Base-by-base conservation (phyloP, 495 filamentous ascomycete species). In the Aspergillus baeticus region DNA sequence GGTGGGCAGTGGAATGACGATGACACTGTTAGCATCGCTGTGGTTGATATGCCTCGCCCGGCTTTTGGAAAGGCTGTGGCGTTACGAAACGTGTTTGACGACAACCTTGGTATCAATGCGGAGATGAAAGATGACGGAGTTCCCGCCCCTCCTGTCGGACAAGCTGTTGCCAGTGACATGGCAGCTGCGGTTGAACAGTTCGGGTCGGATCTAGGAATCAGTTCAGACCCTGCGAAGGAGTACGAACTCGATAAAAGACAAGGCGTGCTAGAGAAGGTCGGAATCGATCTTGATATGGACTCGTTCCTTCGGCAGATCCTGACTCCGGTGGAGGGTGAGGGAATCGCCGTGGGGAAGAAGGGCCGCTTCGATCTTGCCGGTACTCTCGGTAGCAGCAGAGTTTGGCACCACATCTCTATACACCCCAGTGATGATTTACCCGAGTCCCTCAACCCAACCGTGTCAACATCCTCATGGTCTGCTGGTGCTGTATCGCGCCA, bases 111-210 rank as follows among this genome's bases (percentile, higher is more conserved):
- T 45, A 96, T 98, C 71, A 96, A 98, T 60, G 83, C 86, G 1
- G 94, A 98, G 70, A 98, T 98, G 93, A 94, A 91, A 67, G 85
- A 91, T 55, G 94, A 98, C 62, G 95, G 95, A 14, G 83, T 98
- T 21, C 77, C 87, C 26, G 79, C 93, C 15, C 76, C 76, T 1
- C 43, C 84, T 0, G 83, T 84, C 5, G 88, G 88, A 7, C 85
- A 84, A 50, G 95, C 94, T 0, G 86, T 98, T 29, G 57, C 91
- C 10, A 84, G 85, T 51, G 92, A 96, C 66, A 94, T 96, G 88
- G 82, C 87, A 61, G 83, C 81, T 44, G 91, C 91, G 2, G 82
- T 96, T 15, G 69, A 85, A 1, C 88, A 91, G 47, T 87, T 85
- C 45, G 95, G 87, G 54, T 83, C 87, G 10, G 92, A 96, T 63